Evolutionary conservation across 2,329 filamentous ascomycete species (phyloP).

Genomic region (Calonectria multiphialidica): DNA sequence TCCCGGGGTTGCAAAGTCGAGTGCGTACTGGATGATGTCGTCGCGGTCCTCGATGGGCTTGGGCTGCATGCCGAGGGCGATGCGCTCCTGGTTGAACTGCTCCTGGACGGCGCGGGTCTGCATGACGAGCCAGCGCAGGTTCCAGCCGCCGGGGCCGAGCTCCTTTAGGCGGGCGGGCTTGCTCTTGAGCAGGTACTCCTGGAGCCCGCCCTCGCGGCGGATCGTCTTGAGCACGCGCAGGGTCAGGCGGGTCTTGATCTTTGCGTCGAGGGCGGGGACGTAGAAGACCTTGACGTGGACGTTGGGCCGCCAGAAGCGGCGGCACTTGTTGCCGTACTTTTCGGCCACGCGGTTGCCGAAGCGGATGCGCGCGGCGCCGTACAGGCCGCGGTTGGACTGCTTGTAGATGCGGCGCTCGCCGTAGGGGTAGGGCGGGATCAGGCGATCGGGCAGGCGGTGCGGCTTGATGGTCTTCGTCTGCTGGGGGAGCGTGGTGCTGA

Average conservation of each 20-base stretch:
- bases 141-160: constrained; percentile 91
- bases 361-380: constrained; percentile 77
- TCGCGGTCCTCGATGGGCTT: constrained; percentile 51
- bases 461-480: constrained; percentile 56
- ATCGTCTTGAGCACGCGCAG: constrained; percentile 79
- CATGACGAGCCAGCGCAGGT: constrained; percentile 89
- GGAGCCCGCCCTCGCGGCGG: constrained; percentile 87
- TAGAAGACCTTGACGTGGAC: constrained; percentile 77
- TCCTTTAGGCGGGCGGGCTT: constrained; percentile 85
- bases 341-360: constrained; percentile 86
- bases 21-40: constrained; percentile 54
- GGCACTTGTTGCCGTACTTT: constrained; percentile 76
- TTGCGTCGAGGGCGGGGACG: constrained; percentile 70
- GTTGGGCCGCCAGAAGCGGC: constrained; percentile 82
- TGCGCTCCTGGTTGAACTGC: constrained; percentile 74
- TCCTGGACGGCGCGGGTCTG: constrained; percentile 76
- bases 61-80: constrained; percentile 70
- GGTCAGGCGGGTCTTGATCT: constrained; percentile 77
- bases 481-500: constrained; percentile 52
- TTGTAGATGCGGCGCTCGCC: constrained; percentile 79
- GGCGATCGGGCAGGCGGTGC: constrained; percentile 58
- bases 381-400: constrained; percentile 82
- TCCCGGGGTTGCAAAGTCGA: constrained; percentile 57
- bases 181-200: constrained; percentile 89
- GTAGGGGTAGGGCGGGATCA: constrained; percentile 79